phyloP scores from a whole-genome alignment of 768 basidiomycete species.

The Mrakia blollopis region DNA sequence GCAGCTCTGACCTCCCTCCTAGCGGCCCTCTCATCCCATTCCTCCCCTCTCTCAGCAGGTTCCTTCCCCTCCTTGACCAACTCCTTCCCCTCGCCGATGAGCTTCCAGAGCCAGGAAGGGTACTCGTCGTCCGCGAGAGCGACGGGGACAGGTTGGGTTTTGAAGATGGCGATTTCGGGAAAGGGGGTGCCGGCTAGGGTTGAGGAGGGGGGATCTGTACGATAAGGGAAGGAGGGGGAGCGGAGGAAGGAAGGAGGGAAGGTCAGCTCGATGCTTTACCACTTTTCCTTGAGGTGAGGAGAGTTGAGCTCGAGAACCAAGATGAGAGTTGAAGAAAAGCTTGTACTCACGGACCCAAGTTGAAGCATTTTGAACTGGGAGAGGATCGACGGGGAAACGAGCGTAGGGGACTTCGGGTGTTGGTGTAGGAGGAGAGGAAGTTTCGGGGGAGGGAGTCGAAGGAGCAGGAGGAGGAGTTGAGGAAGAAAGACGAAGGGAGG shows the following conservation, averaged over 20 bases:
- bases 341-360: constrained; percentile 4
- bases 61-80: constrained; percentile 2
- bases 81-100: constrained; percentile 20
- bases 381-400: not conserved
- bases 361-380: not conserved
- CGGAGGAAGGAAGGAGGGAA: not conserved
- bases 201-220: constrained; percentile 21
- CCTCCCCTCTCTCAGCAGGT: not conserved
- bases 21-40: not conserved
- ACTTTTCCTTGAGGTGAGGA: not conserved
- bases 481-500: not conserved
- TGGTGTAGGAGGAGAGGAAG: constrained; percentile 4
- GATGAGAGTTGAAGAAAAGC: not conserved
- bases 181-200: constrained; percentile 28
- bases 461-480: not conserved
- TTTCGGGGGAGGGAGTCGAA: not conserved
- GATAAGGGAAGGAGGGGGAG: not conserved
- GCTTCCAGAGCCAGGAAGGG: constrained; percentile 30
- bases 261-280: not conserved
- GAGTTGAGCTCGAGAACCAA: not conserved
- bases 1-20: constrained; percentile 1
- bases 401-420: not conserved
- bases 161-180: constrained; percentile 30
- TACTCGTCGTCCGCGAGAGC: constrained; percentile 31
- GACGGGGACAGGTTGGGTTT: constrained; percentile 12